Base-by-base conservation (phyloP, 495 filamentous ascomycete genomes). In the Clavariopsis aquatica region DNA sequence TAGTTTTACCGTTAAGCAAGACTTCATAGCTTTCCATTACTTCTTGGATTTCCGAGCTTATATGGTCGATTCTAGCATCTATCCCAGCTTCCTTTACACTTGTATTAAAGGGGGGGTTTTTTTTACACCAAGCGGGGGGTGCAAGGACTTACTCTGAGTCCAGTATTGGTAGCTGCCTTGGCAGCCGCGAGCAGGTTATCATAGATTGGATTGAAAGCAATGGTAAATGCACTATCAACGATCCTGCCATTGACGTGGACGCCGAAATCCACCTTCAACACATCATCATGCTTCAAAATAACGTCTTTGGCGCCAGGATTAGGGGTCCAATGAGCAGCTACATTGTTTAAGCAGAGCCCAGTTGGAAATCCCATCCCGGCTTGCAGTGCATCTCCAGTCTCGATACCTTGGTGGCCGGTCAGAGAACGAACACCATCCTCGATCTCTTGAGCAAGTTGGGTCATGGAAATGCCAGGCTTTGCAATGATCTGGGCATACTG, bases 181-280 rank as follows among this genome's bases (percentile, higher is more conserved):
- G 93, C 91, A 22, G 92, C 91, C 45, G 82, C 84, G 17, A 96
- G 81, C 17, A 96, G 80, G 63, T 88, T 88, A 71, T 96, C 91
- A 73, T 95, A 96, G 55, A 86, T 85, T 0, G 87, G 89, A 71
- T 96, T 88, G 68, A 92, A 94, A 19, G 91, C 80, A 81, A 96
- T 82, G 13, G 92, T 96, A 74, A 96, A 96, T 5, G 92, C 92
- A 75, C 89, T 92, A 77, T 96, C 92, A 26, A 96, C 89, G 71
- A 96, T 96, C 57, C 88, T 82, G 9, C 92, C 92, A 72, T 92
- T 94, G 70, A 96, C 83, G 66, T 96, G 92, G 9, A 93, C 90
- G 38, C 92, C 92, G 62, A 96, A 91, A 74, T 96, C 92, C 46
- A 96, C 89, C 74, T 92, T 96, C 88, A 96, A 87, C 29, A 96